Conservation (phyloP, 352 stramenopile species). For the Pythium pyrilobum region DNA sequence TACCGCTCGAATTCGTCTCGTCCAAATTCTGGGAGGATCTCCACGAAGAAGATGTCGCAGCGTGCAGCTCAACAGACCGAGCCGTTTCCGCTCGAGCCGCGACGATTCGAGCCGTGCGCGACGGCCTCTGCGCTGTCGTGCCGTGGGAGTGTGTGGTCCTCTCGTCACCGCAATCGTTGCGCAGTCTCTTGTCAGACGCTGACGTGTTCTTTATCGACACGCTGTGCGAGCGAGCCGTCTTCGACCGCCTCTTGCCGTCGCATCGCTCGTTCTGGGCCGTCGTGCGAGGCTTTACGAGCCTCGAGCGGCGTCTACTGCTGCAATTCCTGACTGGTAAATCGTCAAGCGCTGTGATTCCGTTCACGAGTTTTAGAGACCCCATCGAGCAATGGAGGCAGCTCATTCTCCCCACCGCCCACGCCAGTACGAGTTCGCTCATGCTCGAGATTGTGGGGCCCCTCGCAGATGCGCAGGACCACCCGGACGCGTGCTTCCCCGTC, state of each 20-base stretch:
- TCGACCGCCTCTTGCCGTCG: constrained; percentile 13
- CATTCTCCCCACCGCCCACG: not conserved
- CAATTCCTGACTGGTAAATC: constrained; percentile 37
- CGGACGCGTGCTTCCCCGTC: constrained; percentile 58
- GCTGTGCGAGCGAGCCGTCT: constrained; percentile 29
- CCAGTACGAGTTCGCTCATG: constrained; percentile 15
- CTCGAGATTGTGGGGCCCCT: constrained; percentile 44
- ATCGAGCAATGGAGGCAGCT: constrained; percentile 12
- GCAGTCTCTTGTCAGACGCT: constrained; percentile 10
- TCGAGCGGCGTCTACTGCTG: constrained; percentile 36
- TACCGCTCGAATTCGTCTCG: constrained; percentile 54
- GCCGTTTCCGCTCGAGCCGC: not conserved
- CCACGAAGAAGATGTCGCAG: not conserved
- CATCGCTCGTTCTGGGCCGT: constrained; percentile 50
- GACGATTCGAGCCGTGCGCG: constrained; percentile 36
- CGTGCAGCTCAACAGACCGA: not conserved
- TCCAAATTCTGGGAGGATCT: constrained; percentile 32
- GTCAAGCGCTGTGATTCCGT: not conserved
- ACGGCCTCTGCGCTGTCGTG: constrained; percentile 51
- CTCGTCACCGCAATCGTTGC: constrained; percentile 29
- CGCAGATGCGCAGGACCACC: constrained; percentile 35
- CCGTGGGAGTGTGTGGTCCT: constrained; percentile 42
- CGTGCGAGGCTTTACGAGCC: constrained; percentile 30
- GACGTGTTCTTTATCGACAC: constrained; percentile 6
- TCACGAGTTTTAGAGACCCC: not conserved